phyloP scores from a whole-genome alignment of 2,329 filamentous ascomycete species.

The Xylariaceae sp. region DNA sequence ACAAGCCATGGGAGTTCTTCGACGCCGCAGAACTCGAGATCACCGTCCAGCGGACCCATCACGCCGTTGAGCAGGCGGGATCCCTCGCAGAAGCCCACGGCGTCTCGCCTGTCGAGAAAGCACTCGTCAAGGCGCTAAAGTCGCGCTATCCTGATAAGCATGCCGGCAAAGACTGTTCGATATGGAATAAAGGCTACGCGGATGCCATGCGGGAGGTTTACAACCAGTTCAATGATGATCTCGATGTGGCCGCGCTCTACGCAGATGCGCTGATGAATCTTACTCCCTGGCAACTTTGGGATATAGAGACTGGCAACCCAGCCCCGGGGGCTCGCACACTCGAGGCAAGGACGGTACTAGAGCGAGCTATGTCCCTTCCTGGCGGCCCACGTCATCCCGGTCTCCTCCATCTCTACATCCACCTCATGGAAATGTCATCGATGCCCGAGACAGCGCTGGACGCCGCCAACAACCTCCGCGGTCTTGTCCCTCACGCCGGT shows the following conservation, averaged over 20 bases:
- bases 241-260: constrained; percentile 59
- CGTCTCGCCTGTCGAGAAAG: constrained; percentile 50
- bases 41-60: constrained; percentile 44
- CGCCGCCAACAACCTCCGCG: constrained; percentile 56
- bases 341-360: constrained; percentile 54
- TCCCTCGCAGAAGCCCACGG: constrained; percentile 28
- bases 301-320: constrained; percentile 53
- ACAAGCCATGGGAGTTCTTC: constrained; percentile 72
- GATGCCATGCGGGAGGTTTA: constrained; percentile 55
- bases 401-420: constrained; percentile 68
- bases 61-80: constrained; percentile 41
- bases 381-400: constrained; percentile 57
- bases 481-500: constrained; percentile 61
- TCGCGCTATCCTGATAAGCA: constrained; percentile 53
- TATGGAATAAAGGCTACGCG: constrained; percentile 56
- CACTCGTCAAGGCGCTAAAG: constrained; percentile 57
- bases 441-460: constrained; percentile 57
- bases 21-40: constrained; percentile 52
- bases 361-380: constrained; percentile 48
- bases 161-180: constrained; percentile 43
- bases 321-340: constrained; percentile 49
- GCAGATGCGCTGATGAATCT: constrained; percentile 62
- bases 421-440: constrained; percentile 71
- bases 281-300: constrained; percentile 61
- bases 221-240: constrained; percentile 45